These are phyloP conservation scores for Basipetospora chlamydospora DNA, from an alignment of 2,329 filamentous ascomycete genomes.

Conservation along the genomic window DNA sequence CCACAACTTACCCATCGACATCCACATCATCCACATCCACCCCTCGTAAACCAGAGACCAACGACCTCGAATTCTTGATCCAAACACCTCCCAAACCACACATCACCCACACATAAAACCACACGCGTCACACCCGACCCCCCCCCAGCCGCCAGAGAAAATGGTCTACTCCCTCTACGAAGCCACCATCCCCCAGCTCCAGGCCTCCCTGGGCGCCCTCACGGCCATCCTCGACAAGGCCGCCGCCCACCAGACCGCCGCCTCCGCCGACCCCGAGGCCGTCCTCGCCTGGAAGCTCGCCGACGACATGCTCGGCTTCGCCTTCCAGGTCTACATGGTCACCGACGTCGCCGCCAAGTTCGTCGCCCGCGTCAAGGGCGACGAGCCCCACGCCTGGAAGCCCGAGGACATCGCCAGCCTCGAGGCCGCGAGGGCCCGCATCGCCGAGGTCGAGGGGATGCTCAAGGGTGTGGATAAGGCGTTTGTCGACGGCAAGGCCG, in stretches of 20 bases:
- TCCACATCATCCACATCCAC: too few relatives aligned
- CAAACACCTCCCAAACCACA: neutral
- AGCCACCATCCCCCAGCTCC: slow-evolving; percentile 11
- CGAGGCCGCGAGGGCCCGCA: slow-evolving; percentile 19
- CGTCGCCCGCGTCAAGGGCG: slow-evolving; percentile 18
- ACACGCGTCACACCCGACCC: neutral
- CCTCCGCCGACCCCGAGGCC: slow-evolving; percentile 11
- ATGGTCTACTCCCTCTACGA: slow-evolving; percentile 16
- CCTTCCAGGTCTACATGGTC: slow-evolving; percentile 23
- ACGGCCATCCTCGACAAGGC: slow-evolving; percentile 13
- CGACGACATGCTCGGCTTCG: slow-evolving; percentile 28
- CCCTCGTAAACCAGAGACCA: too few relatives aligned
- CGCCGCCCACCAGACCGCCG: slow-evolving; percentile 12
- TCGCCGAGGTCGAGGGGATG: slow-evolving; percentile 16
- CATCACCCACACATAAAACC: slow-evolving; percentile 1
- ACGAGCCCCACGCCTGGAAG: slow-evolving; percentile 12
- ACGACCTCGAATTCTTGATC: neutral
- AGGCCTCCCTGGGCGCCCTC: slow-evolving; percentile 11
- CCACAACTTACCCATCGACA: too few relatives aligned
- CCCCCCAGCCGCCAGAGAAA: too few relatives aligned
- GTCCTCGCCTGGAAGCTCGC: slow-evolving; percentile 19
- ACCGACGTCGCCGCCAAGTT: slow-evolving; percentile 18
- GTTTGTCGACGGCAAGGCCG: slow-evolving; percentile 17
- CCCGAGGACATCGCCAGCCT: slow-evolving; percentile 18
- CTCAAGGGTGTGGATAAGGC: slow-evolving; percentile 19